A percentile compares a stretch with the other conserved stretches of the same genome.
These are phyloP conservation scores for Ambrosia trifida DNA, from an alignment of 129 eudicot genomes.

Conservation along the genomic window DNA sequence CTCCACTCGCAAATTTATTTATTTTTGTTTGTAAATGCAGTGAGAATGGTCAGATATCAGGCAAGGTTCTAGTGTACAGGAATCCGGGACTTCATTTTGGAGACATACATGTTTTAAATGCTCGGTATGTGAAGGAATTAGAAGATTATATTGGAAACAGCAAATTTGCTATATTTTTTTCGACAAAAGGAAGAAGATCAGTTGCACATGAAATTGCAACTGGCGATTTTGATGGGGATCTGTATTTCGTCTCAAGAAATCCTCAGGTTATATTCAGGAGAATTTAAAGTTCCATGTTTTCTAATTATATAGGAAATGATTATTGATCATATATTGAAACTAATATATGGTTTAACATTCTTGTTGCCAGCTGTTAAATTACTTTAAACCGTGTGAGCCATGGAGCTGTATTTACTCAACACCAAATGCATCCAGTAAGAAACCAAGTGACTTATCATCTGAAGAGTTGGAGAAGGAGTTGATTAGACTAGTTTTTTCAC, in stretches of 20 bases:
- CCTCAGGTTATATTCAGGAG: constrained; percentile 49
- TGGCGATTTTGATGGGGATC: constrained; percentile 92
- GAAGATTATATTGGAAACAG: constrained; percentile 63
- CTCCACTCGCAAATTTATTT: background rate
- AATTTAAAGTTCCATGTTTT: background rate
- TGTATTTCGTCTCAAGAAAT: constrained; percentile 72
- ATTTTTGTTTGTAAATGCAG: constrained; percentile 37
- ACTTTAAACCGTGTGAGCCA: constrained; percentile 28
- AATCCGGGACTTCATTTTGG: constrained; percentile 87
- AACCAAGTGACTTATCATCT: constrained; percentile 29
- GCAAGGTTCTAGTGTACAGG: constrained; percentile 69
- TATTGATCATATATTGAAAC: background rate
- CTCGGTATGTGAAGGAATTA: constrained; percentile 51
- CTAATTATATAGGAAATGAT: background rate
- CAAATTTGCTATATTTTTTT: constrained; percentile 73
- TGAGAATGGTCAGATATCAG: constrained; percentile 68
- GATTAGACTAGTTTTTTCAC: constrained; percentile 13
- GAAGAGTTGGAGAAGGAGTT: constrained; percentile 28
- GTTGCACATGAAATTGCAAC: constrained; percentile 74
- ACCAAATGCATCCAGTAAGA: constrained; percentile 16
- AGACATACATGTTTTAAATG: constrained; percentile 62
- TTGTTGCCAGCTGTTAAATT: constrained; percentile 20
- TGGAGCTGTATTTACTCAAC: constrained; percentile 28
- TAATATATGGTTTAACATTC: background rate
- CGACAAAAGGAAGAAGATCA: constrained; percentile 63